A percentile compares a stretch with the other conserved stretches of the same genome.
Evolutionary conservation across 2,329 filamentous ascomycete genomes (phyloP).

Genomic region (Fusarium sp.): DNA sequence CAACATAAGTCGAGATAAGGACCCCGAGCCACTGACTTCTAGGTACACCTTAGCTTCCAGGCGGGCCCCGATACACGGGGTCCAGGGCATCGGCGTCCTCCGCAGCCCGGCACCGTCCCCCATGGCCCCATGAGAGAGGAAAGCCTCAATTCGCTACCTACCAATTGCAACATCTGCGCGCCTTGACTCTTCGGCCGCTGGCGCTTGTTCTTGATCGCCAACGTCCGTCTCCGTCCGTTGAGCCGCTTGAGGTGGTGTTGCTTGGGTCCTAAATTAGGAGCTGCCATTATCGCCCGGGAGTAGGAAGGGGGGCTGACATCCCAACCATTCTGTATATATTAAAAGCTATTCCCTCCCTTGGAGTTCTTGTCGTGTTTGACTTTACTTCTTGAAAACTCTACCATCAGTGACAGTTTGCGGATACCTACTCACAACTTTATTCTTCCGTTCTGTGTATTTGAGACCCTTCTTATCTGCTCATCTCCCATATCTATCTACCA

Average conservation of each 20-base stretch:
- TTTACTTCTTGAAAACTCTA: conserved; percentile 3
- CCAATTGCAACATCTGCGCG: conserved; percentile 19
- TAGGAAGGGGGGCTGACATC: conserved; percentile 37
- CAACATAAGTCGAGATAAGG: conserved; percentile 38
- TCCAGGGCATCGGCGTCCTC: conserved; percentile 49
- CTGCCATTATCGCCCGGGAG: conserved; percentile 16
- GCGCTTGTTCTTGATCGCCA: conserved; percentile 44
- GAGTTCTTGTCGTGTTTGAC: conserved; percentile 1
- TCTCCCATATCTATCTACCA: conserved; percentile 19
- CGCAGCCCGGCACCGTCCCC: conserved; percentile 44
- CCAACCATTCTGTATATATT: conserved; percentile 41
- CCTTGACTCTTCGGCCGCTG: conserved; percentile 37
- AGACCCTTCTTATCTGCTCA: conserved; percentile 25
- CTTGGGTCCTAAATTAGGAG: conserved; percentile 11
- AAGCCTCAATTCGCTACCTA: conserved; percentile 39
- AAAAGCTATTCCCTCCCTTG: conserved; percentile 26
- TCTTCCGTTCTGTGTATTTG: conserved; percentile 8
- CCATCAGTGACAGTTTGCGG: not conserved
- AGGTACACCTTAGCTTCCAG: conserved; percentile 13
- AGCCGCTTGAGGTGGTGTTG: conserved; percentile 28
- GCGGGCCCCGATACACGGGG: conserved; percentile 40
- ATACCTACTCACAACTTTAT: conserved; percentile 12
- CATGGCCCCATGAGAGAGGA: conserved; percentile 41
- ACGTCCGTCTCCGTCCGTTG: conserved; percentile 44
- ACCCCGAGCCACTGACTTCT: conserved; percentile 2